Percentiles rank a stretch among this genome's conserved stretches.
phyloP scores from a whole-genome alignment of 257 asterid species.

The Verbascum thapsus region DNA sequence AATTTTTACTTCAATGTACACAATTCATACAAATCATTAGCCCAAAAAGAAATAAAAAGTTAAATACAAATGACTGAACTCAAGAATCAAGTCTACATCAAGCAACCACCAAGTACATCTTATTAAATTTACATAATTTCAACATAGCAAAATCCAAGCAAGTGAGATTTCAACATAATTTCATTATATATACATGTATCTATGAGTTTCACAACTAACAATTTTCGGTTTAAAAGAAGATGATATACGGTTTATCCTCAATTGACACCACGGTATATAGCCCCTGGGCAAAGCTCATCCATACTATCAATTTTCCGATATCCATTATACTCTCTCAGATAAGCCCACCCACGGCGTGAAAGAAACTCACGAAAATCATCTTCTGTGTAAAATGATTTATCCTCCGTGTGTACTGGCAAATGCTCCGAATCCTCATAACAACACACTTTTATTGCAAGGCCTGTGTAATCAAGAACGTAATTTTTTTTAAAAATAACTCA shows the following conservation, averaged over 20 bases:
- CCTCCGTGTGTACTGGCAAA: conserved; percentile 63
- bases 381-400: conserved; percentile 65
- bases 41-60: too few relatives aligned
- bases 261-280: conserved; percentile 59
- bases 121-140: too few relatives aligned
- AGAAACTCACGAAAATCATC: conserved; percentile 70
- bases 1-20: too few relatives aligned
- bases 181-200: conserved; percentile 6
- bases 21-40: too few relatives aligned
- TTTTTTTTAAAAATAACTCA: conserved; percentile 2
- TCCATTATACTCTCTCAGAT: conserved; percentile 66
- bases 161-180: too few relatives aligned
- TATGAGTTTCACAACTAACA: not conserved
- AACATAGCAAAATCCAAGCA: too few relatives aligned
- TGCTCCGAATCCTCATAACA: conserved; percentile 59
- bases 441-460: conserved; percentile 66
- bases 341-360: conserved; percentile 69
- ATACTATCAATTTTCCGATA: conserved; percentile 56
- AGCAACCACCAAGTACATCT: too few relatives aligned
- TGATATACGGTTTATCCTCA: not conserved
- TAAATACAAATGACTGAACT: too few relatives aligned
- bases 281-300: conserved; percentile 80
- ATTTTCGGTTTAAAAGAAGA: conserved; percentile 8
- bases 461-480: conserved; percentile 36
- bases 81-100: too few relatives aligned